Conservation (phyloP, 306 rosid genomes). For the Gynostemma pentaphyllum region DNA sequence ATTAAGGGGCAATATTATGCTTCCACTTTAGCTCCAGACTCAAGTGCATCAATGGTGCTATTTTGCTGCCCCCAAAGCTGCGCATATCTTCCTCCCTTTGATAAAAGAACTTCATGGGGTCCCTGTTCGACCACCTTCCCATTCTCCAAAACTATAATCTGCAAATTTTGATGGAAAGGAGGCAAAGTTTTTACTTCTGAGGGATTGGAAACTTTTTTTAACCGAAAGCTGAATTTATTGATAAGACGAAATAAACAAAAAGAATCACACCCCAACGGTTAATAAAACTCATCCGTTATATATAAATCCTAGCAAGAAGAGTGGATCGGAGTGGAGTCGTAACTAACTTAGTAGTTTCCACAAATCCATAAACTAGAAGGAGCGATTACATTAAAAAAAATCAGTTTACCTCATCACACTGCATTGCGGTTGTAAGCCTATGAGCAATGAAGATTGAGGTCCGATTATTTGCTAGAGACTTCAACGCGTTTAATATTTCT, state of each 20-base stretch:
- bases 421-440: slow-evolving; percentile 98
- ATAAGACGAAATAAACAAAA: too few relatives aligned
- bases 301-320: too few relatives aligned
- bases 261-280: too few relatives aligned
- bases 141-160: slow-evolving; percentile 89
- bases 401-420: slow-evolving; percentile 73
- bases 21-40: slow-evolving; percentile 42
- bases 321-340: too few relatives aligned
- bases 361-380: not conserved
- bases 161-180: slow-evolving; percentile 15
- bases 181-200: not conserved
- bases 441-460: slow-evolving; percentile 93
- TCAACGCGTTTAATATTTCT: slow-evolving; percentile 78
- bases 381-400: not conserved
- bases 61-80: slow-evolving; percentile 98
- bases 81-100: slow-evolving; percentile 81
- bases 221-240: too few relatives aligned
- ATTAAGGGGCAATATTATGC: too few relatives aligned
- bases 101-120: slow-evolving; percentile 74
- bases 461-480: slow-evolving; percentile 60
- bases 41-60: slow-evolving; percentile 60
- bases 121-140: slow-evolving; percentile 94
- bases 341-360: not conserved
- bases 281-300: too few relatives aligned
- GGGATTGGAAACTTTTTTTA: not conserved